phyloP scores from a whole-genome alignment of 257 asterid genomes.

The Handroanthus guayacan region DNA sequence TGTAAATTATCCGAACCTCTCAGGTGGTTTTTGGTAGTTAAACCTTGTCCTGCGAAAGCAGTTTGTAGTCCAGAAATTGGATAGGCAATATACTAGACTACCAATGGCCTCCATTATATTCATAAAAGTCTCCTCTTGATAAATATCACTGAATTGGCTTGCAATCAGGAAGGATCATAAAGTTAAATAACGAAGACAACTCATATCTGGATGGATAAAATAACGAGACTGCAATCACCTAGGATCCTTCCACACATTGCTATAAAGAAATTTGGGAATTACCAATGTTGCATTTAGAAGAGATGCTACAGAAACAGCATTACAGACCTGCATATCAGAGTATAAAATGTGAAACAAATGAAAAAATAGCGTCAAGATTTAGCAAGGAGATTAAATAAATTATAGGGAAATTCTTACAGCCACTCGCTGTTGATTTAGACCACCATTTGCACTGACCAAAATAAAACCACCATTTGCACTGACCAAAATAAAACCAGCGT shows the following conservation, averaged over 20 bases:
- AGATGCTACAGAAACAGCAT: slow-evolving; percentile 90
- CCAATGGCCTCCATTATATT: slow-evolving; percentile 70
- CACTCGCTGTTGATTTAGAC: slow-evolving; percentile 92
- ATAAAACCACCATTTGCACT: slow-evolving; percentile 93
- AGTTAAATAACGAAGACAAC: not conserved
- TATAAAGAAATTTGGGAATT: slow-evolving; percentile 87
- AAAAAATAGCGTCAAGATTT: not conserved
- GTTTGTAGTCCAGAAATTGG: slow-evolving; percentile 1
- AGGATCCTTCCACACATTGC: slow-evolving; percentile 98
- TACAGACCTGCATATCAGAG: slow-evolving; percentile 70
- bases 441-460: slow-evolving; percentile 91
- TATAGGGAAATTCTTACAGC: slow-evolving; percentile 61
- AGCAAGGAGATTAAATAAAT: not conserved
- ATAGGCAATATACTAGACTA: slow-evolving; percentile 64
- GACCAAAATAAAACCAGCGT: slow-evolving; percentile 65
- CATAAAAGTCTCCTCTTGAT: slow-evolving; percentile 84
- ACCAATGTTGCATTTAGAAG: slow-evolving; percentile 91
- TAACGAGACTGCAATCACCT: slow-evolving; percentile 52
- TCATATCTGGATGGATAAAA: slow-evolving; percentile 6
- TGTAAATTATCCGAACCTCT: too few relatives aligned
- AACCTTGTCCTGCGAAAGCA: too few relatives aligned
- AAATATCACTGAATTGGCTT: slow-evolving; percentile 91
- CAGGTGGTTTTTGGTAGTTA: too few relatives aligned
- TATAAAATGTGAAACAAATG: too few relatives aligned
- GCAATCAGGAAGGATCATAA: slow-evolving; percentile 36